Base-by-base conservation (phyloP, 371 early-diverging fungal genomes). In the Capillidium heterosporum region DNA sequence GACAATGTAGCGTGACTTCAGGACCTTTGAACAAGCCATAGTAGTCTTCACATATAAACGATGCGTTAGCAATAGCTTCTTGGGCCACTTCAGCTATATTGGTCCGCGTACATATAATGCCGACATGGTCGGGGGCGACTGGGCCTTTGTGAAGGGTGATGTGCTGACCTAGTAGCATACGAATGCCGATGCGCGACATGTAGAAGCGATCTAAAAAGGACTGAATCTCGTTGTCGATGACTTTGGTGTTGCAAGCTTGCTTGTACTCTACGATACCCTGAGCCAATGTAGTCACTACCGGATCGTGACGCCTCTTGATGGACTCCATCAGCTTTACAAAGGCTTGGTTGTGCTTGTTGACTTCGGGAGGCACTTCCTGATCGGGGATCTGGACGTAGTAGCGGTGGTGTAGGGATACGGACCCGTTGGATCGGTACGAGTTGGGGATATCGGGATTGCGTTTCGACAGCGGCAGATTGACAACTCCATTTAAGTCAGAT, bases 131-230 rank as follows among this genome's bases (percentile, higher is more conserved):
- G 15, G 73, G 65, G 52, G 71, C 63, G 4, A 63, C 63, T 24
- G 77, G 76, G 41, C 71, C 74, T 52, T 77, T 69, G 63, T 83
- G 77, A 11, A 89, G 68, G 43, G 81, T 80, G 47, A 83, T 74
- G 62, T 86, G 87, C 61, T 88, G 89, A 31, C 87, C 95, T 59
- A 92, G 88, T 42, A 95, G 72, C 90, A 94, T 90, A 58, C 97
- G 84, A 60, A 96, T 94, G 17, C 97, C 97, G 59, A 96, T 96
- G 43, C 97, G 85, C 27, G 91, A 91, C 82, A 94, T 82, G 72
- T 93, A 94, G 69, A 96, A 96, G n/a, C 93, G 80, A 69, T 94
- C 95, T 59, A 96, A 69, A 64, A 96, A 96, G 27, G 77, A 73
- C 68, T 96, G 94, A 8, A 93, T 75, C 47, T 83, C 88, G 35